Evolutionary conservation across 2,329 filamentous ascomycete species (phyloP).

Genomic region (Aspergillus oerlinghausenensis): DNA sequence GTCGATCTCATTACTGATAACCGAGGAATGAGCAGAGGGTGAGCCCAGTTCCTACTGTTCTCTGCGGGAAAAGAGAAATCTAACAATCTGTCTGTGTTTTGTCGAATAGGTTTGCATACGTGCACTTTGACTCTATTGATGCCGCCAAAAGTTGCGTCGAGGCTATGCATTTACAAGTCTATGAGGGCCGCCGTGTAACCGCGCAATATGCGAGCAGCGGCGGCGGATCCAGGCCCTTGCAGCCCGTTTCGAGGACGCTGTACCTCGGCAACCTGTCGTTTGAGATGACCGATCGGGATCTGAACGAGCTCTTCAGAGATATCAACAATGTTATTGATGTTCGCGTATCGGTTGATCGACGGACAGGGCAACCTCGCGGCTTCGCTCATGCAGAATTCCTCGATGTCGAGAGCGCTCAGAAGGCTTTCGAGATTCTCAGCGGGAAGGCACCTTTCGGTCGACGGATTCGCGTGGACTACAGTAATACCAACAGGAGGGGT

Average conservation of each 20-base stretch:
- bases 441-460: conserved; percentile 62
- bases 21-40: conserved; percentile 67
- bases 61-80: neutral
- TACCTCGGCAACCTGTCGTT: conserved; percentile 85
- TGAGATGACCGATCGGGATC: conserved; percentile 76
- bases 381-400: conserved; percentile 81
- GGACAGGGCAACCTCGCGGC: conserved; percentile 74
- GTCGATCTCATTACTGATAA: conserved; percentile 57
- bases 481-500: conserved; percentile 19
- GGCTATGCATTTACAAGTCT: conserved; percentile 55
- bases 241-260: conserved; percentile 59
- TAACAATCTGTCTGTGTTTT: neutral
- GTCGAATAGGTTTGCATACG: conserved; percentile 58
- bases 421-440: conserved; percentile 54
- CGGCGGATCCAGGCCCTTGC: conserved; percentile 13
- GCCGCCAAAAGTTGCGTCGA: conserved; percentile 54
- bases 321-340: conserved; percentile 69
- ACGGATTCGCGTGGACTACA: conserved; percentile 62
- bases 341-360: conserved; percentile 75
- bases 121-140: conserved; percentile 54
- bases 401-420: conserved; percentile 60
- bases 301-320: conserved; percentile 70
- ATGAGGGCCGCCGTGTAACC: conserved; percentile 60
- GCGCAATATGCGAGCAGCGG: conserved; percentile 54
- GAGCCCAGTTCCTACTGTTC: conserved; percentile 20